A percentile compares a stretch with the other conserved stretches of the same genome.
Evolutionary conservation across 148 eudicot genomes (phyloP).

Genomic region (Polygonum maritimum): DNA sequence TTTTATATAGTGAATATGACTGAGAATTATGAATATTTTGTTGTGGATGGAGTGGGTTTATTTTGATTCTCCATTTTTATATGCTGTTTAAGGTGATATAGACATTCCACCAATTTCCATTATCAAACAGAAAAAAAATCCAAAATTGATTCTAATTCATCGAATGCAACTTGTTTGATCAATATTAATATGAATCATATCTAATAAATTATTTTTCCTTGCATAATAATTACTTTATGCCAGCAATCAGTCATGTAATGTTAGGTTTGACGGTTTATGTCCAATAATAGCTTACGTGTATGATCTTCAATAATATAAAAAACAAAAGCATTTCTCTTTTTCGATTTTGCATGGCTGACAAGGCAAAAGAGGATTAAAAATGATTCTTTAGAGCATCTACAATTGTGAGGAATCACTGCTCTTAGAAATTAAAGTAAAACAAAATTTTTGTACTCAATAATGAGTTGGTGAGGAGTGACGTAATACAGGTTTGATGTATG

Average conservation of each 20-base stretch:
- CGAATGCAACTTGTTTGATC: slow-evolving; percentile 2
- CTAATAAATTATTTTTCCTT: neutral
- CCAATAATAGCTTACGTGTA: neutral
- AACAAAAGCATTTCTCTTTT: neutral
- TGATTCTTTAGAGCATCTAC: too few relatives aligned
- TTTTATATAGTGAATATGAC: neutral
- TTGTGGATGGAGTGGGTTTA: neutral
- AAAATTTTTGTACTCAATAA: neutral
- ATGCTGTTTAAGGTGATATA: neutral
- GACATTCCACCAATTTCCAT: slow-evolving; percentile 6
- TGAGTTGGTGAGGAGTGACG: neutral
- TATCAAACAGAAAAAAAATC: neutral
- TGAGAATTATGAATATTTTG: neutral
- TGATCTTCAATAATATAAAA: neutral
- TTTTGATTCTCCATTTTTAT: neutral
- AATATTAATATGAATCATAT: neutral
- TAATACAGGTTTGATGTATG: neutral
- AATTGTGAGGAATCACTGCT: too few relatives aligned
- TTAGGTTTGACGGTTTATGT: slow-evolving; percentile 3
- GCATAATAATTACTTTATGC: neutral
- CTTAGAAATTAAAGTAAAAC: neutral
- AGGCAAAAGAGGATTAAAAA: neutral
- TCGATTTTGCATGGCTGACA: neutral
- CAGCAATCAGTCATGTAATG: slow-evolving; percentile 2
- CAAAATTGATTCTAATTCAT: neutral